These are phyloP conservation scores for Triticum aestivum DNA, from an alignment of 176 grass and related monocot genomes.

Conservation along the genomic window IWGSC_CS_RefSeq_v2.1 NC_057810.1:542356775-542357274, in stretches of 20 bases:
- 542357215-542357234: slow-evolving; percentile 44
- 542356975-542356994: slow-evolving; percentile 1
- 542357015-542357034: not conserved
- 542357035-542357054: not conserved
- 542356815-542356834: not conserved
- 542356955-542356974: not conserved
- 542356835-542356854: slow-evolving; percentile 8
- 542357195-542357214: slow-evolving; percentile 23
- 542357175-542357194: slow-evolving; percentile 51
- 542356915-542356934: not conserved
- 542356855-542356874: not conserved
- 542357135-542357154: slow-evolving; percentile 1
- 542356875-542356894: not conserved
- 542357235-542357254: slow-evolving; percentile 42
- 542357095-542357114: not conserved
- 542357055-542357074: not conserved
- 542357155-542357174: slow-evolving; percentile 1
- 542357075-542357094: not conserved
- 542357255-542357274: slow-evolving; percentile 57
- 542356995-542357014: not conserved
- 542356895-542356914: not conserved
- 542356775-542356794: not conserved
- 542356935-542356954: slow-evolving; percentile 1
- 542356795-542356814: not conserved
- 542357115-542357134: not conserved